Conservation (phyloP, 75 land plant species). For the Gnetum montanum region DNA sequence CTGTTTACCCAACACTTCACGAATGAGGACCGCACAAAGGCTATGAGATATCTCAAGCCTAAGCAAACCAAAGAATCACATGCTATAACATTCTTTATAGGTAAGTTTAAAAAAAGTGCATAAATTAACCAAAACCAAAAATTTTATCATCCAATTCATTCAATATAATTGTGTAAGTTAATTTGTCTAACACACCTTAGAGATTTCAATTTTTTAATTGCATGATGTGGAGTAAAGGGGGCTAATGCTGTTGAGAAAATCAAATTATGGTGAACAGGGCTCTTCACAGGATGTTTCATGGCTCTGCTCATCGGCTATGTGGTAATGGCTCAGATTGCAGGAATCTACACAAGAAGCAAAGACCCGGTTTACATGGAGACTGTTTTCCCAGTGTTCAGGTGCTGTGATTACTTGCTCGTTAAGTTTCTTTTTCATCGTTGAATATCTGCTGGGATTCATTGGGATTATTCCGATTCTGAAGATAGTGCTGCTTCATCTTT, state of each 20-base stretch:
- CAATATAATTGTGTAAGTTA: too few species aligned
- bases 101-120: slow-evolving; percentile 38
- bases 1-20: slow-evolving; percentile 70
- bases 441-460: background rate
- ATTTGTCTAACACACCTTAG: too few species aligned
- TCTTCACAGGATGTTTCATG: slow-evolving; percentile 78
- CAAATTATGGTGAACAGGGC: too few species aligned
- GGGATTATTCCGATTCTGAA: background rate
- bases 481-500: background rate
- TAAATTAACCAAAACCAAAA: too few species aligned
- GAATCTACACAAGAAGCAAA: slow-evolving; percentile 28
- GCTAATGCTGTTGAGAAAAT: too few species aligned
- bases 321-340: slow-evolving; percentile 55
- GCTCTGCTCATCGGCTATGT: slow-evolving; percentile 70
- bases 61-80: slow-evolving; percentile 72
- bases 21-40: slow-evolving; percentile 57
- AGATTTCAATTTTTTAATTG: too few species aligned
- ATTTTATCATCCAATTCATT: too few species aligned
- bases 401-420: slow-evolving; percentile 4
- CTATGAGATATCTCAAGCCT: slow-evolving; percentile 82
- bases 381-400: slow-evolving; percentile 76
- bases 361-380: slow-evolving; percentile 66
- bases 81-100: slow-evolving; percentile 83
- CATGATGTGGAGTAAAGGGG: too few species aligned
- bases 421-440: background rate